Conservation (phyloP, 2,329 filamentous ascomycete species). For the Epichloe gansuensis region DNA sequence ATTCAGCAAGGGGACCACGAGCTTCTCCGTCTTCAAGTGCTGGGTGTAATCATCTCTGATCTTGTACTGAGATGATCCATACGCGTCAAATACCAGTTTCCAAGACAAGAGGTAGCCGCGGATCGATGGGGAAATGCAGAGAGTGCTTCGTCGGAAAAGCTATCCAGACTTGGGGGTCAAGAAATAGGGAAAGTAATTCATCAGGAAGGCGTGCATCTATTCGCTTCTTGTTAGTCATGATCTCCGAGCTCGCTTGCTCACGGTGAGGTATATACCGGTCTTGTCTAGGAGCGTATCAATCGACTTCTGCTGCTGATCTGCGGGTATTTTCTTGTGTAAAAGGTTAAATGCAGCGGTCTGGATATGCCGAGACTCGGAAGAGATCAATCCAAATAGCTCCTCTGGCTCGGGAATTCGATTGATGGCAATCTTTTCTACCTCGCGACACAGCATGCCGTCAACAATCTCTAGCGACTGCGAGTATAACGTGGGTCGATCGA, state of each 20-base stretch:
- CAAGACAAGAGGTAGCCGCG: conserved; percentile 79
- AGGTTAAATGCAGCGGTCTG: conserved; percentile 73
- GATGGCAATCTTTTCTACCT: conserved; percentile 52
- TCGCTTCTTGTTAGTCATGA: neutral
- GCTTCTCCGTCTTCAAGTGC: conserved; percentile 62
- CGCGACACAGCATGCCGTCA: conserved; percentile 59
- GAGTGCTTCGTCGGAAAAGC: conserved; percentile 52
- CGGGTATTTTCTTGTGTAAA: conserved; percentile 68
- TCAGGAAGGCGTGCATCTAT: conserved; percentile 60
- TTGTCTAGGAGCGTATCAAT: conserved; percentile 66
- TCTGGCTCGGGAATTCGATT: conserved; percentile 49
- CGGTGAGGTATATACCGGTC: conserved; percentile 27
- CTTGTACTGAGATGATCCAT: conserved; percentile 64
- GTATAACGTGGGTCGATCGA: conserved; percentile 25
- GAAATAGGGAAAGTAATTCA: conserved; percentile 71
- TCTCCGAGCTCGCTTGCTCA: neutral
- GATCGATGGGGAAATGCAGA: conserved; percentile 57
- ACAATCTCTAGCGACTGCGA: conserved; percentile 63
- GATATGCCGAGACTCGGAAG: conserved; percentile 60
- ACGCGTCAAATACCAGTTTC: conserved; percentile 82
- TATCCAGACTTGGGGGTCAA: conserved; percentile 64
- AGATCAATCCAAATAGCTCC: conserved; percentile 64
- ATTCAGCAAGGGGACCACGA: conserved; percentile 56
- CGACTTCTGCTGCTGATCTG: conserved; percentile 67
- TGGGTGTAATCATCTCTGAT: conserved; percentile 72